Conservation (phyloP, 164 flowering plant genomes). For the Umbellularia californica region DNA sequence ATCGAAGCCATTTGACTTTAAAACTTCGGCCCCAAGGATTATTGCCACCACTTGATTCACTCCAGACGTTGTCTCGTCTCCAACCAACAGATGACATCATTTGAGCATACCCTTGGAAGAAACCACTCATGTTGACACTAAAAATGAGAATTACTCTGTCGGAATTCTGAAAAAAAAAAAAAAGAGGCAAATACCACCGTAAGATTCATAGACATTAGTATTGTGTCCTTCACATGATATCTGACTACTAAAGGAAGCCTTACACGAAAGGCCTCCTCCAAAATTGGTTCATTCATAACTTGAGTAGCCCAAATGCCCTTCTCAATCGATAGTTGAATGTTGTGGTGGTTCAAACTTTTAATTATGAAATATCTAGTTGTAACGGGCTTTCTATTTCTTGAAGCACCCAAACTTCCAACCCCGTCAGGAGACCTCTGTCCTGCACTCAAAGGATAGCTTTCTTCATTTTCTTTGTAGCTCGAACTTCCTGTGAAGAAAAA, state of each 20-base stretch:
- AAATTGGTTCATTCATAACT: slow-evolving; percentile 87
- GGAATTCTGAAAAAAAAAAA: slow-evolving; percentile 69
- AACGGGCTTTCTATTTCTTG: slow-evolving; percentile 28
- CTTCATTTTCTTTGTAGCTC: slow-evolving; percentile 38
- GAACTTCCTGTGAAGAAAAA: slow-evolving; percentile 49
- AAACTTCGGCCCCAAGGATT: slow-evolving; percentile 91
- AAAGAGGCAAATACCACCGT: slow-evolving; percentile 24
- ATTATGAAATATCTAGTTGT: slow-evolving; percentile 79
- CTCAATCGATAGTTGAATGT: slow-evolving; percentile 70
- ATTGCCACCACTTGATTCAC: slow-evolving; percentile 55
- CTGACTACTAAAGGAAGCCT: slow-evolving; percentile 22
- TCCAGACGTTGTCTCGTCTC: slow-evolving; percentile 86
- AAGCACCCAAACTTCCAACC: slow-evolving; percentile 25
- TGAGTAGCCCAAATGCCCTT: slow-evolving; percentile 97
- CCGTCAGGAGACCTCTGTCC: slow-evolving; percentile 24
- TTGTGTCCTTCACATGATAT: slow-evolving; percentile 9
- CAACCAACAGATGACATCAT: slow-evolving; percentile 91
- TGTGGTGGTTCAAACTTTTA: slow-evolving; percentile 82
- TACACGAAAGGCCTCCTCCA: slow-evolving; percentile 88
- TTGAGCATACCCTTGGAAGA: slow-evolving; percentile 95
- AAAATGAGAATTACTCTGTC: slow-evolving; percentile 78
- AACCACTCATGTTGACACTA: slow-evolving; percentile 97
- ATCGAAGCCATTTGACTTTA: slow-evolving; percentile 76
- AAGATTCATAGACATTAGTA: slow-evolving; percentile 18
- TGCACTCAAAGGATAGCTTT: slow-evolving; percentile 20